Conservation (phyloP, 1,284 basidiomycete species). For the Hymenochaete sp. region DNA sequence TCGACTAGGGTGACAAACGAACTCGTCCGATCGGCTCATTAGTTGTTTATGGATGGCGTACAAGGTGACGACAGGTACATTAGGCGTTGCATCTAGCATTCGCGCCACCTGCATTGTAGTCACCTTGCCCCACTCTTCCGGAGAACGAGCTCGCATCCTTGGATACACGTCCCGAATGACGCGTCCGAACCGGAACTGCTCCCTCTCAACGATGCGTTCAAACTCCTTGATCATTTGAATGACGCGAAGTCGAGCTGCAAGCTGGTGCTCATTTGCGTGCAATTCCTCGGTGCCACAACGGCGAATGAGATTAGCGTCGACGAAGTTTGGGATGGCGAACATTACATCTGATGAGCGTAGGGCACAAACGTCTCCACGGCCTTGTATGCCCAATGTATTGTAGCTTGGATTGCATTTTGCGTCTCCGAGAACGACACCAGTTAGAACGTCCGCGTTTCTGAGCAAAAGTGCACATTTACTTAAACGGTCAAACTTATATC, state of each 20-base stretch:
- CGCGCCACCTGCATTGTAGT: conserved; percentile 43
- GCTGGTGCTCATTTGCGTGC: conserved; percentile 28
- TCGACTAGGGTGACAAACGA: conserved; percentile 47
- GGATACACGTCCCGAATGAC: conserved; percentile 35
- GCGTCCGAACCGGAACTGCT: conserved; percentile 30
- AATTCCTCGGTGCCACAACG: conserved; percentile 38
- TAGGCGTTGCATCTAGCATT: conserved; percentile 29
- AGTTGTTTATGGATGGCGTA: conserved; percentile 72
- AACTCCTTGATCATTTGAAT: conserved; percentile 46
- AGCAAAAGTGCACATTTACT: conserved; percentile 14
- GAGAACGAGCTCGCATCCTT: conserved; percentile 36
- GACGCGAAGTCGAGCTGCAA: conserved; percentile 49
- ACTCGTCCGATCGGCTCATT: conserved; percentile 57
- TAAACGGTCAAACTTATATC: conserved; percentile 1
- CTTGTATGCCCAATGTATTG: conserved; percentile 35
- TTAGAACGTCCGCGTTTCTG: conserved; percentile 36
- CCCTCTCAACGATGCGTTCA: conserved; percentile 36
- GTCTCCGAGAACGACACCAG: conserved; percentile 39
- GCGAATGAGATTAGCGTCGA: conserved; percentile 35
- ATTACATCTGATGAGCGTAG: conserved; percentile 43
- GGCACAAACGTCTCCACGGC: conserved; percentile 43
- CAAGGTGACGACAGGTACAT: conserved; percentile 31
- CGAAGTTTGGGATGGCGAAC: conserved; percentile 48
- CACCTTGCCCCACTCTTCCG: conserved; percentile 42
- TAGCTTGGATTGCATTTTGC: conserved; percentile 30